Conservation (phyloP, 768 basidiomycete genomes). For the Floccularia luteovirens region DNA sequence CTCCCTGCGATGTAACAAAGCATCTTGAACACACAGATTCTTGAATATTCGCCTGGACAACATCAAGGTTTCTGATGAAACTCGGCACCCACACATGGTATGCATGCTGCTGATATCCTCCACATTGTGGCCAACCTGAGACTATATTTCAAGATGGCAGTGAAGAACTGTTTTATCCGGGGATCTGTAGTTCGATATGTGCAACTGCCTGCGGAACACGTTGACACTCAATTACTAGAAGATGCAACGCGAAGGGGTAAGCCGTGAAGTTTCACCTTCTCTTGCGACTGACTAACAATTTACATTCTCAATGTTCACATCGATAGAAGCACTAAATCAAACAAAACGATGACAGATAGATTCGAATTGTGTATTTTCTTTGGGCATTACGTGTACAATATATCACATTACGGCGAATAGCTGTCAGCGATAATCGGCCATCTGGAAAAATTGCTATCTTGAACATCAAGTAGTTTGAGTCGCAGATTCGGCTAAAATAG, state of each 20-base stretch:
- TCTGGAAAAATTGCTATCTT: too few species aligned
- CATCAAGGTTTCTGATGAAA: slow-evolving; percentile 88
- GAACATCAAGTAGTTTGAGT: too few species aligned
- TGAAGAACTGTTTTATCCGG: slow-evolving; percentile 98
- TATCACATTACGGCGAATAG: neutral
- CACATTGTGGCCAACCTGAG: too few species aligned
- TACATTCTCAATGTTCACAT: neutral
- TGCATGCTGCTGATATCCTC: too few species aligned
- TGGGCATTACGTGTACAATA: neutral
- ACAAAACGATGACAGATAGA: slow-evolving; percentile 33
- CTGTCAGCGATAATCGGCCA: too few species aligned
- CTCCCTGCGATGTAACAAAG: slow-evolving; percentile 2
- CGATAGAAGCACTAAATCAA: slow-evolving; percentile 40
- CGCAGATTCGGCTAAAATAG: too few species aligned
- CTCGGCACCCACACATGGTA: slow-evolving; percentile 96
- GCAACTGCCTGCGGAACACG: slow-evolving; percentile 84
- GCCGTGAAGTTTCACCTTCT: slow-evolving; percentile 7
- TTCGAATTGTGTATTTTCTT: too few species aligned
- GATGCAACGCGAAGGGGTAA: slow-evolving; percentile 94
- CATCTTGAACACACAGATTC: slow-evolving; percentile 42
- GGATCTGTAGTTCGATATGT: slow-evolving; percentile 98
- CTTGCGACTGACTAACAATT: slow-evolving; percentile 5
- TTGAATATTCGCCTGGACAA: slow-evolving; percentile 94
- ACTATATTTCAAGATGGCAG: slow-evolving; percentile 68
- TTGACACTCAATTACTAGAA: slow-evolving; percentile 93